These are phyloP conservation scores for Metarhizium sp. DNA, from an alignment of 2,329 filamentous ascomycete species.

Conservation along the genomic window DNA sequence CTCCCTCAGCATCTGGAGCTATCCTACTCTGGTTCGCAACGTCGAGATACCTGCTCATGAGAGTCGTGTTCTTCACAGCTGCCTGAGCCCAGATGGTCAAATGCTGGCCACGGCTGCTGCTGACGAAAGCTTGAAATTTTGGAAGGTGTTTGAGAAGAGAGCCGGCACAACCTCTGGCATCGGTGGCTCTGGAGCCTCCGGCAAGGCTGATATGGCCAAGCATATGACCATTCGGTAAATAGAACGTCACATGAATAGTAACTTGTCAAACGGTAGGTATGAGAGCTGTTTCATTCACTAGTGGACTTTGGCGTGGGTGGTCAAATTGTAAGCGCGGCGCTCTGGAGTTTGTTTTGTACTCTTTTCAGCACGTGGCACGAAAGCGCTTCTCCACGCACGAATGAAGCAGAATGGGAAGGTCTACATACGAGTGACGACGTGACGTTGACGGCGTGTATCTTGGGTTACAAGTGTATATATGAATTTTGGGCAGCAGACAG, in stretches of 20 bases:
- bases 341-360: slow-evolving; percentile 30
- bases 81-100: slow-evolving; percentile 92
- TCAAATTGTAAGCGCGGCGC: slow-evolving; percentile 39
- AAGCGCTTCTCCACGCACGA: slow-evolving; percentile 35
- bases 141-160: slow-evolving; percentile 99
- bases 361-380: slow-evolving; percentile 38
- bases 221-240: slow-evolving; percentile 85
- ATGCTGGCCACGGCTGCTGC: slow-evolving; percentile 94
- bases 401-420: slow-evolving; percentile 24
- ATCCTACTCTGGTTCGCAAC: slow-evolving; percentile 92
- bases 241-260: slow-evolving; percentile 9
- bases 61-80: slow-evolving; percentile 92
- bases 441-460: slow-evolving; percentile 6
- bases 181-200: slow-evolving; percentile 56
- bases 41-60: slow-evolving; percentile 97
- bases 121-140: slow-evolving; percentile 98
- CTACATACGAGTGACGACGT: slow-evolving; percentile 14
- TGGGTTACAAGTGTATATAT: neutral
- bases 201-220: slow-evolving; percentile 81
- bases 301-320: slow-evolving; percentile 19
- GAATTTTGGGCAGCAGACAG: neutral
- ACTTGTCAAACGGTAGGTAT: slow-evolving; percentile 36
- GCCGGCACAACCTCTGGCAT: slow-evolving; percentile 59
- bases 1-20: slow-evolving; percentile 97
- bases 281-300: slow-evolving; percentile 30